Base-by-base conservation (phyloP, 805 yeast species). In the Hermanozyma aechmeae region DNA sequence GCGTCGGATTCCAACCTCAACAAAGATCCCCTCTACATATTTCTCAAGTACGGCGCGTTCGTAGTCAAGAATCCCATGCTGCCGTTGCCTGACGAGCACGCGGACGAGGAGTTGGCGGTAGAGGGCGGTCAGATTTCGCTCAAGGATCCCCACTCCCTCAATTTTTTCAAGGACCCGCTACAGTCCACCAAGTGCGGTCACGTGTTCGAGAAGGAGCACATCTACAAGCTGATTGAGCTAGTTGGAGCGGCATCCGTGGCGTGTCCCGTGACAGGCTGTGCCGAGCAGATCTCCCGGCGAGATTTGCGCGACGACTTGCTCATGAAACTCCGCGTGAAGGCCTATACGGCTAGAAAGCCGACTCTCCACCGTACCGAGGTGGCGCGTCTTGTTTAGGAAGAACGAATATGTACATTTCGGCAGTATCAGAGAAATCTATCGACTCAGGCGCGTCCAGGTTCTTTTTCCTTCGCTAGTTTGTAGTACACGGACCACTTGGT, bases 121-220 rank as follows among this genome's bases (percentile, higher is more conserved):
- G 73, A 71, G 7, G 93, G 92, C 32, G 92, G 92, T 22, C 69
- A 56, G 21, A 58, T 82, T n/a, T 73, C 76, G 26, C 46, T 82
- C 33, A 65, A 60, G 15, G 85, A 87, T 46, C 89, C 89, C 0
- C 59, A 81, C 10, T 71, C 86, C 0, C 45, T 68, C 33, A 58
- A 64, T 29, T 48, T 58, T 24, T 78, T 71, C 48, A 57, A 50
- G 14, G 53, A 53, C 3, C 92, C 93, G 0, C 58, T 71, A 42
- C 65, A 57, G n/a, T 71, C 79, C 3, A 51, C 42, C 15, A 51
- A 46, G 17, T 82, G 93, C 51, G 58, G 61, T 0, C 93, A 82
- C 52, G 70, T 72, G 0, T 79, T 66, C 45, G 87, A 80, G 40
- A 51, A 56, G 29, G 52, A 43, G 3, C 63, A 71, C 13, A 56